Base-by-base conservation (phyloP, 257 asterid genomes). In the Penstemon eatonii region DNA sequence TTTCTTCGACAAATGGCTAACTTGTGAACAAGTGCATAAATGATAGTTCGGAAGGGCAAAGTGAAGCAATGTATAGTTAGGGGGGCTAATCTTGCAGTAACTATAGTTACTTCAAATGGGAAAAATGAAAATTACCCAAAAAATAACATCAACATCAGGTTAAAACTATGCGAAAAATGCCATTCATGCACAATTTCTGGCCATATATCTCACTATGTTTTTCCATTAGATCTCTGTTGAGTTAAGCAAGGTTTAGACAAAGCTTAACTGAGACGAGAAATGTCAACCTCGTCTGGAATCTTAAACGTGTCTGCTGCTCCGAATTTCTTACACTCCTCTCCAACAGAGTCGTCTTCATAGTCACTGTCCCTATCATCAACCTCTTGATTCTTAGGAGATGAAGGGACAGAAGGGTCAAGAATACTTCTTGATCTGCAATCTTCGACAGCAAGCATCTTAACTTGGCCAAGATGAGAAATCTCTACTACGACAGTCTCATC, bases 251-350 rank as follows among this genome's bases (percentile, higher is more conserved):
- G 2, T 25, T 25, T 25, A 25, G 53, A 41, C 43, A 63, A 39
- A 36, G 53, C 9, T 72, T 78, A 92, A 73, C 97, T 90, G 73
- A 90, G 80, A 43, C 68, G 92, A 67, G 96, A 82, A 69, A 86
- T 78, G 69, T 92, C 97, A 61, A 87, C 83, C 53, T 92, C 95
- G 12, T 92, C 95, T 13, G 96, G 95, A 77, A 90, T 66, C 75
- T 56, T 92, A 74, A 92, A 88, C 12, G 93, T 83, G 10, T 85
- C 88, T 65, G 97, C 95, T 8, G 97, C 97, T 36, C 96, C 96
- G 11, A 92, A 90, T 73, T 92, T 92, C 59, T 89, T 82, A 78
- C 77, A 46, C 74, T 77, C 98, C 50, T 85, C 95, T 38, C 76
- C 83, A 5, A 18, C 66, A 6, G 80, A 71, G 8, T 83, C 89